phyloP scores from a whole-genome alignment of 345 rosid genomes.

The Citrus medica region DNA sequence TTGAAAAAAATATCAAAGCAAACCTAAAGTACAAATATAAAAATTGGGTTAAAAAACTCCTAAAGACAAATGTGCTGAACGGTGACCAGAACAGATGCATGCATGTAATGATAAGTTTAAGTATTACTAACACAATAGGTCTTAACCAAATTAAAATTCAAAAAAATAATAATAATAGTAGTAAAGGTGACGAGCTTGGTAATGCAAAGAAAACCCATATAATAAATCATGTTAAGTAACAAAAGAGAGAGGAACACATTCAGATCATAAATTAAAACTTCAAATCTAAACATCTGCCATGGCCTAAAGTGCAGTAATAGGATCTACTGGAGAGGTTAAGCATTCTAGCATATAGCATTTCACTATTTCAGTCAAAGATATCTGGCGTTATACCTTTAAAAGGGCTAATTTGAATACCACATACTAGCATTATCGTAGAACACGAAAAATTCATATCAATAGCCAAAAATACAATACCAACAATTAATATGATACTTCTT shows the following conservation, averaged over 20 bases:
- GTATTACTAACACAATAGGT: neutral
- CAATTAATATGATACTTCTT: neutral
- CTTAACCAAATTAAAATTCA: neutral
- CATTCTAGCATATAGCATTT: neutral
- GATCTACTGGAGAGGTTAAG: neutral
- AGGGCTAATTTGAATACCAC: neutral
- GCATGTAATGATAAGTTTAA: neutral
- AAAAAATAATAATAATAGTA: neutral
- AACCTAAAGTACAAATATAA: neutral
- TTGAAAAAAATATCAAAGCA: neutral
- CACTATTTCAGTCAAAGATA: neutral
- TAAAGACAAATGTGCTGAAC: neutral
- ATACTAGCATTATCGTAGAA: neutral
- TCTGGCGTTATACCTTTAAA: neutral
- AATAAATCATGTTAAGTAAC: neutral
- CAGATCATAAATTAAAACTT: neutral
- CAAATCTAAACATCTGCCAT: neutral
- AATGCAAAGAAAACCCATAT: neutral
- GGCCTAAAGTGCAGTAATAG: neutral
- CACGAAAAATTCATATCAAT: neutral
- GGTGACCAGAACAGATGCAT: neutral
- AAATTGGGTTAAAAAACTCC: neutral
- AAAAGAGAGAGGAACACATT: neutral
- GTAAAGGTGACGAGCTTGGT: no score
- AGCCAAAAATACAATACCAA: neutral